Percentiles rank a stretch among this genome's conserved stretches.
Conservation (phyloP, 371 early-diverging fungal species). For the Mortierella sp. region DNA sequence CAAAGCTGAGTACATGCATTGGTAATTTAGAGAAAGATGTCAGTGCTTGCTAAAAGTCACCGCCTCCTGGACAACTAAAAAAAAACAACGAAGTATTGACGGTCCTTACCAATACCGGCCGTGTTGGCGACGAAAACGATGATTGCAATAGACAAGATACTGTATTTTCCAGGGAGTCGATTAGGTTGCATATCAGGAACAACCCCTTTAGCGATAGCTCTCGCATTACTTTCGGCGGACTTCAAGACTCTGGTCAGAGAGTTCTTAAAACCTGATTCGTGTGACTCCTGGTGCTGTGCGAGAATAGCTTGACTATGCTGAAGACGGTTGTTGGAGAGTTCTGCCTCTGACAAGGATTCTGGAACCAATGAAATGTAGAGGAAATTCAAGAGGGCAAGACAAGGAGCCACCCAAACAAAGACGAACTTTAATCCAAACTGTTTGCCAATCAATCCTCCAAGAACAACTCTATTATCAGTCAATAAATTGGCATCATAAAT, state of each 20-base stretch:
- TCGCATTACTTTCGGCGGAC: neutral
- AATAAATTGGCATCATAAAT: too few relatives aligned
- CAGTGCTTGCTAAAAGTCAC: neutral
- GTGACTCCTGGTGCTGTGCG: neutral
- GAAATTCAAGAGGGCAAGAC: too few relatives aligned
- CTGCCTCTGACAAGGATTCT: too few relatives aligned
- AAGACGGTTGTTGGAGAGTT: too few relatives aligned
- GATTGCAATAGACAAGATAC: neutral
- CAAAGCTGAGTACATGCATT: too few relatives aligned
- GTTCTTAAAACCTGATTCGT: neutral
- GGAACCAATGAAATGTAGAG: too few relatives aligned
- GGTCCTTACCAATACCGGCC: neutral
- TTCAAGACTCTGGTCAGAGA: neutral
- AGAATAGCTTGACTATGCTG: too few relatives aligned
- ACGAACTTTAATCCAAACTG: too few relatives aligned
- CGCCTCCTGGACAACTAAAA: neutral
- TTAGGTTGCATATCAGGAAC: neutral
- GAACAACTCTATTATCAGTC: too few relatives aligned
- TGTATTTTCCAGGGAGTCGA: constrained; percentile 1
- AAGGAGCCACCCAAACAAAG: too few relatives aligned
- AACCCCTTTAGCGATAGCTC: neutral
- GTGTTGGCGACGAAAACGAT: neutral
- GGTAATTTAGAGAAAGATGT: too few relatives aligned
- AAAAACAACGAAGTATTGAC: neutral
- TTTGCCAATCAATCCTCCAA: too few relatives aligned